Base-by-base conservation (phyloP, 495 filamentous ascomycete species). In the Cairneyella variabilis region DNA sequence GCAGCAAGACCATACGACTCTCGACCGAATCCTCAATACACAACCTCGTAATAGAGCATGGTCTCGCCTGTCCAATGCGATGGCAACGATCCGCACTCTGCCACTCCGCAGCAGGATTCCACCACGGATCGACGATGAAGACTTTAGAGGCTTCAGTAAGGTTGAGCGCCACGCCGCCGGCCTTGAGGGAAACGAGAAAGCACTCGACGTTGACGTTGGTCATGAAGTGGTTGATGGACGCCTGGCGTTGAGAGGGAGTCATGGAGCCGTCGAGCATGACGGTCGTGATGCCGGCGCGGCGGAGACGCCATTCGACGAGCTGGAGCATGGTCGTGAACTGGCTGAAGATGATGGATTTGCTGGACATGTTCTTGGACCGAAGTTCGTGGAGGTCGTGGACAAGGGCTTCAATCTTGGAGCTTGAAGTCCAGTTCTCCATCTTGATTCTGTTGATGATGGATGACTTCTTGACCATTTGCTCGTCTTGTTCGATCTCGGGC, bases 311-410 rank as follows among this genome's bases (percentile, higher is more conserved):
- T 70, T 97, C 92, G 28, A 98, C 88, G 49, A 97, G 83, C 69
- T 97, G 88, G 42, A 98, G 82, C 93, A 98, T 97, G 5, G 89
- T 91, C 2, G 93, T 98, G 67, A 98, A 98, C 57, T 96, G 88
- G 2, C 89, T 95, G 69, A 98, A 97, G 53, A 98, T 91, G 66
- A 97, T 98, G 3, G 88, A 93, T 69, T 98, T 98, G 60, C 88
- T 84, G 0, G 91, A 95, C 40, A 90, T 85, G 59, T 95, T 95
- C 68, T 91, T 88, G 47, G 82, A 91, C 54, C 93, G 78, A 48
- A 97, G 75, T 64, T 86, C 83, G 73, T 91, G 90, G 1, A 98
- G 81, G 57, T 97, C 91, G 57, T 96, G 92, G 12, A 97, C 83
- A 11, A 97, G 79, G 63, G 91, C 85, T 73, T 98, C 93, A 58